Evolutionary conservation across 257 asterid genomes (phyloP).

Genomic region (Solanum bulbocastanum): DNA sequence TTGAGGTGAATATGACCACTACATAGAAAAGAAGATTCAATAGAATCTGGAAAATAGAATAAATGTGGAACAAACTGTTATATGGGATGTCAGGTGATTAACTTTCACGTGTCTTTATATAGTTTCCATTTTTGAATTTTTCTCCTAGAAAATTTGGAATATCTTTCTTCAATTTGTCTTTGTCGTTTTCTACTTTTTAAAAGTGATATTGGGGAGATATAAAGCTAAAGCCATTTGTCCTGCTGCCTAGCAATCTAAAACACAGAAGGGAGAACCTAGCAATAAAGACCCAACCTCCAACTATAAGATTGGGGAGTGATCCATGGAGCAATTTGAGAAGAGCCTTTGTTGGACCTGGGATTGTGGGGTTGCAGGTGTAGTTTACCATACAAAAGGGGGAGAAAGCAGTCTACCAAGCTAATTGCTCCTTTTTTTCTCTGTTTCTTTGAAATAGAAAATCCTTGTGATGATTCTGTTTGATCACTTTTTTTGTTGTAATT

Average conservation of each 20-base stretch:
- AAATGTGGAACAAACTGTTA: neutral
- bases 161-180: neutral
- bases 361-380: neutral
- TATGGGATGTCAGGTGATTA: neutral
- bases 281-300: neutral
- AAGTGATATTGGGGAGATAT: neutral
- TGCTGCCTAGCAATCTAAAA: neutral
- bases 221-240: neutral
- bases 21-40: neutral
- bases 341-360: neutral
- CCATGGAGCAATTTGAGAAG: neutral
- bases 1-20: neutral
- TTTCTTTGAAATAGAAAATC: neutral
- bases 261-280: neutral
- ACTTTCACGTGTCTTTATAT: neutral
- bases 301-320: neutral
- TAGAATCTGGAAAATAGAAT: neutral
- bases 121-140: neutral
- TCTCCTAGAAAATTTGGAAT: neutral
- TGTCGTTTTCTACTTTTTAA: neutral
- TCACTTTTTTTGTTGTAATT: neutral
- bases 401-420: neutral
- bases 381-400: neutral
- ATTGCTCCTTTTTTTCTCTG: neutral
- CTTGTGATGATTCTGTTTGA: neutral